Conservation (phyloP, 1,139 yeast species). For the Meyerozyma athensensis region DNA sequence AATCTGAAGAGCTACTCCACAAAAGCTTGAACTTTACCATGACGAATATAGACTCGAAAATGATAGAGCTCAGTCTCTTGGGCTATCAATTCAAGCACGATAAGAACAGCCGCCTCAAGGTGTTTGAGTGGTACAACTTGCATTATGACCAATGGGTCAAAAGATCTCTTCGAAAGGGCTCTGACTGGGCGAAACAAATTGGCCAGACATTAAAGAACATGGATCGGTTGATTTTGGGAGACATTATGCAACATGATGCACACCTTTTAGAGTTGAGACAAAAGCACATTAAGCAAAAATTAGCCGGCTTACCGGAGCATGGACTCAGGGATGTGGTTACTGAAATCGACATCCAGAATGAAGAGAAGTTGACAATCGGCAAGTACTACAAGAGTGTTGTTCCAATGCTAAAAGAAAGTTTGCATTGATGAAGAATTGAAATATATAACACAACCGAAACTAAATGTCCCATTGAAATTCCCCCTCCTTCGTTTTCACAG, state of each 20-base stretch:
- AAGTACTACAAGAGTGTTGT: constrained; percentile 1
- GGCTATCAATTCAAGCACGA: constrained; percentile 38
- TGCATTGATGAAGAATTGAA: constrained; percentile 1
- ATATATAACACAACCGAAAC: neutral
- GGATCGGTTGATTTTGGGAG: constrained; percentile 35
- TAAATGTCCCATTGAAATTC: constrained; percentile 19
- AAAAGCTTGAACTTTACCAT: constrained; percentile 53
- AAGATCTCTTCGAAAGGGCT: constrained; percentile 40
- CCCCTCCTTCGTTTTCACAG: constrained; percentile 12
- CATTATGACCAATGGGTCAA: constrained; percentile 49
- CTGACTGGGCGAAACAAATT: constrained; percentile 39
- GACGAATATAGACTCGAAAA: constrained; percentile 49
- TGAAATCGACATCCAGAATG: constrained; percentile 16
- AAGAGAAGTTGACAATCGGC: constrained; percentile 15
- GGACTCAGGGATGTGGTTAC: constrained; percentile 23
- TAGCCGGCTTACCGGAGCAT: constrained; percentile 29
- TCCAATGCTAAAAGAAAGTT: neutral
- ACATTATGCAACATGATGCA: constrained; percentile 34
- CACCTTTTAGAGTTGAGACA: constrained; percentile 19
- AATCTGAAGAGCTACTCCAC: constrained; percentile 39
- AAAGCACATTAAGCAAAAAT: constrained; percentile 29
- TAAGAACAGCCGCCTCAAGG: constrained; percentile 14
- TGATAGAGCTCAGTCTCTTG: constrained; percentile 50
- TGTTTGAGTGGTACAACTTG: constrained; percentile 54
- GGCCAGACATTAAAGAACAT: constrained; percentile 38